phyloP scores from a whole-genome alignment of 176 grass and related monocot genomes.

The Carex myosuroides region DNA sequence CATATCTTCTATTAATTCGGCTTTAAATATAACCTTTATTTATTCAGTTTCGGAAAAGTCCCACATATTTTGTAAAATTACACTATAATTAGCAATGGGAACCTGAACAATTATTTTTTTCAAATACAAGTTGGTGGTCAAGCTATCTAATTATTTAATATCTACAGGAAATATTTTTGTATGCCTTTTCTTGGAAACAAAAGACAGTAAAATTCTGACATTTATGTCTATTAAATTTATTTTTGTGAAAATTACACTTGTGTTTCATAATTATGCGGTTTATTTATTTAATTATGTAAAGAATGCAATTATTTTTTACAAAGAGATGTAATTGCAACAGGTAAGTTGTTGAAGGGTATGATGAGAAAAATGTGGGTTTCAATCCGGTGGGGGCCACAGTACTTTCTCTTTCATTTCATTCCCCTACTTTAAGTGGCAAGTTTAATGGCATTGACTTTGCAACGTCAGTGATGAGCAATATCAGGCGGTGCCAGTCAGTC shows the following conservation, averaged over 20 bases:
- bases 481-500: background rate
- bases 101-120: no score
- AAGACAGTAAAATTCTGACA: no score
- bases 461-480: background rate
- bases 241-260: no score
- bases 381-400: background rate
- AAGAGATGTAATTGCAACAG: background rate
- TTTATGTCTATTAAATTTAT: no score
- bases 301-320: background rate
- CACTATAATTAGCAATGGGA: no score
- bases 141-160: no score
- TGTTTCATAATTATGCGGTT: no score
- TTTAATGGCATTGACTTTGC: slow-evolving; percentile 24
- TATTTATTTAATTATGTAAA: background rate
- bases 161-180: no score
- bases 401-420: background rate
- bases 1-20: background rate
- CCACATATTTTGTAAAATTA: background rate
- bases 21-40: background rate
- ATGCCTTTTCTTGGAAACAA: no score
- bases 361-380: background rate
- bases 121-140: no score
- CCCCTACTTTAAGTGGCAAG: slow-evolving; percentile 6
- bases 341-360: background rate
- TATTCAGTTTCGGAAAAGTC: background rate